These are phyloP conservation scores for Avena insularis DNA, from an alignment of 176 grass and related monocot genomes.

Conservation along the genomic window DNA sequence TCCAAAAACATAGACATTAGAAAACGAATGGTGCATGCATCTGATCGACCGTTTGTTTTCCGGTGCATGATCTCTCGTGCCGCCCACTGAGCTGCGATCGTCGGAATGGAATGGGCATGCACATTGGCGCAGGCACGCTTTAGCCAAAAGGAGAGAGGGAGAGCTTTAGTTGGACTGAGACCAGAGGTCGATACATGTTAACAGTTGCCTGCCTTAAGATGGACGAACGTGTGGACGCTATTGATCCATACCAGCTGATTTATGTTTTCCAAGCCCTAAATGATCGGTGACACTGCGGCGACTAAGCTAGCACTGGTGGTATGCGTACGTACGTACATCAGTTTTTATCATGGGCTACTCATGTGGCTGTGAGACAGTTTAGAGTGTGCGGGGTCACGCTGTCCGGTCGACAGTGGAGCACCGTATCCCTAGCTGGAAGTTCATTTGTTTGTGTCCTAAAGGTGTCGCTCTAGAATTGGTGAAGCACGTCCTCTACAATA, in stretches of 20 bases:
- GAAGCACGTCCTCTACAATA: not conserved
- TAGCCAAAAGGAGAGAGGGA: not conserved
- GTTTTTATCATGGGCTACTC: not conserved
- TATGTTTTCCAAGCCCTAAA: not conserved
- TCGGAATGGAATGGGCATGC: constrained; percentile 2
- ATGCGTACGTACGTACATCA: not conserved
- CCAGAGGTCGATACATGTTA: not conserved
- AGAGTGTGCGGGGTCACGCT: not conserved
- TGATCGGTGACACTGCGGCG: constrained; percentile 37
- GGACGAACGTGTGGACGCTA: not conserved
- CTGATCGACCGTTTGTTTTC: not conserved
- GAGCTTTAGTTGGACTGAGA: constrained; percentile 33
- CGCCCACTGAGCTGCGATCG: not conserved
- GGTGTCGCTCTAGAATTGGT: not conserved
- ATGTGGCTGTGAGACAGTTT: not conserved
- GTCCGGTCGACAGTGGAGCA: constrained; percentile 1
- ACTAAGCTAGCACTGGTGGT: not conserved
- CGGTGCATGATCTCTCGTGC: constrained; percentile 30
- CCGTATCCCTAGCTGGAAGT: not conserved
- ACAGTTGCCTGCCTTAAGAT: not conserved
- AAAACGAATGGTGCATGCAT: constrained; percentile 19
- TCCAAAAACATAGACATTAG: constrained; percentile 1
- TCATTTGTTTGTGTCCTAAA: not conserved
- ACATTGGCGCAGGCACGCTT: not conserved
- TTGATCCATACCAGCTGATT: not conserved